These are phyloP conservation scores for Stachybotrys echinatus DNA, from an alignment of 2,329 filamentous ascomycete species.

Conservation along the genomic window DNA sequence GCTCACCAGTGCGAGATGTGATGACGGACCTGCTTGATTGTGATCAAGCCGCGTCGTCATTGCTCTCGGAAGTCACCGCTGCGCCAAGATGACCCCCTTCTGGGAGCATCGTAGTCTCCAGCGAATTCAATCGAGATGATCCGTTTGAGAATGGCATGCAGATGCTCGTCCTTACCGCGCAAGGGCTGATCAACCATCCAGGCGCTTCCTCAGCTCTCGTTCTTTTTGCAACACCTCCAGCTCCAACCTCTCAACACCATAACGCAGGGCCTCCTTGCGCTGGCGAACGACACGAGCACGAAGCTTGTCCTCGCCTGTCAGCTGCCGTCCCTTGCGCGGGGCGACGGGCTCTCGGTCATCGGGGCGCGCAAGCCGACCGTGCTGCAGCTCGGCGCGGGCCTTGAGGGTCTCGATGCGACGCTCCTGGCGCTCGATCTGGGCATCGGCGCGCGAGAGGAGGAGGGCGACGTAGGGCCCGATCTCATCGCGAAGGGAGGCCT, in stretches of 20 bases:
- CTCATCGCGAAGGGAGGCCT: constrained; percentile 78
- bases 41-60: too few relatives aligned
- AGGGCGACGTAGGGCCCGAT: constrained; percentile 81
- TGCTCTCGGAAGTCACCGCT: too few relatives aligned
- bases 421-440: constrained; percentile 76
- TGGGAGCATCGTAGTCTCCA: too few relatives aligned
- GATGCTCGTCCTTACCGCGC: too few relatives aligned
- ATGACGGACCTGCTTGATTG: too few relatives aligned
- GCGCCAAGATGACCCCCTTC: too few relatives aligned
- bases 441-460: constrained; percentile 75
- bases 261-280: constrained; percentile 80
- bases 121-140: too few relatives aligned
- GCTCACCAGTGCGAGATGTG: too few relatives aligned
- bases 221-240: constrained; percentile 77
- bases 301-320: constrained; percentile 50
- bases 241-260: constrained; percentile 80
- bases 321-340: constrained; percentile 20
- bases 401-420: constrained; percentile 79
- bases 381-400: constrained; percentile 76
- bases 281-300: constrained; percentile 60
- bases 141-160: too few relatives aligned
- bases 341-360: constrained; percentile 13
- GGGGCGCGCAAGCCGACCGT: constrained; percentile 51
- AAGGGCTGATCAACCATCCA: constrained; percentile 36
- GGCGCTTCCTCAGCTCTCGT: constrained; percentile 48